Conservation (phyloP, 768 basidiomycete genomes). For the Mrakia hoshinonis region DNA sequence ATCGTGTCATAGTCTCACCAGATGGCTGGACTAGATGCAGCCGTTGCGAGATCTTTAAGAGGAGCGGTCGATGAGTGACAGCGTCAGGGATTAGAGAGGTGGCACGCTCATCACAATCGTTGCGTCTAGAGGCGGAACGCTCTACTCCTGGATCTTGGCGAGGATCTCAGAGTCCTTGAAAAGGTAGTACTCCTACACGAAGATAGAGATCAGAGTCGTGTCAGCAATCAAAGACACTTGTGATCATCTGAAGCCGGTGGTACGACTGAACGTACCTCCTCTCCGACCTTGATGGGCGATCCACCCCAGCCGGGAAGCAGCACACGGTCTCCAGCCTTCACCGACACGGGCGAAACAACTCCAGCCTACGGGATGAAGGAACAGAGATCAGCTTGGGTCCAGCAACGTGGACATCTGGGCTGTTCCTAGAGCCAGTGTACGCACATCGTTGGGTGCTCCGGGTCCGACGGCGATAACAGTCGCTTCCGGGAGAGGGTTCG, state of each 20-base stretch:
- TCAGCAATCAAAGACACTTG: not conserved
- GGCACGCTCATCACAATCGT: no score
- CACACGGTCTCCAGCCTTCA: conserved; percentile 84
- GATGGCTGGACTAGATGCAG: no score
- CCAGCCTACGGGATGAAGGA: conserved; percentile 50
- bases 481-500: conserved; percentile 83
- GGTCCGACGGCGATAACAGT: conserved; percentile 94
- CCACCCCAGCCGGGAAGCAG: conserved; percentile 95
- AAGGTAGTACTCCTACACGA: conserved; percentile 76
- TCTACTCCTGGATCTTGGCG: conserved; percentile 50
- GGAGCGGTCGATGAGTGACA: no score
- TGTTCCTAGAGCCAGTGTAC: not conserved
- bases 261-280: conserved; percentile 59
- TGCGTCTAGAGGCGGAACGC: no score
- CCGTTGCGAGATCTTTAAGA: no score
- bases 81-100: no score
- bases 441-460: conserved; percentile 69
- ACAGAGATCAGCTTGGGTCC: not conserved
- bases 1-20: no score
- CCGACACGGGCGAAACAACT: conserved; percentile 58
- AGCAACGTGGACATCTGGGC: not conserved
- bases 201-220: not conserved
- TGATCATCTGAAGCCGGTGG: conserved; percentile 1
- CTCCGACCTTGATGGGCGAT: conserved; percentile 88
- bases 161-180: conserved; percentile 94